A percentile compares a stretch with the other conserved stretches of the same genome.
phyloP scores from a whole-genome alignment of 306 rosid genomes.

The Nissolia schottii region DNA sequence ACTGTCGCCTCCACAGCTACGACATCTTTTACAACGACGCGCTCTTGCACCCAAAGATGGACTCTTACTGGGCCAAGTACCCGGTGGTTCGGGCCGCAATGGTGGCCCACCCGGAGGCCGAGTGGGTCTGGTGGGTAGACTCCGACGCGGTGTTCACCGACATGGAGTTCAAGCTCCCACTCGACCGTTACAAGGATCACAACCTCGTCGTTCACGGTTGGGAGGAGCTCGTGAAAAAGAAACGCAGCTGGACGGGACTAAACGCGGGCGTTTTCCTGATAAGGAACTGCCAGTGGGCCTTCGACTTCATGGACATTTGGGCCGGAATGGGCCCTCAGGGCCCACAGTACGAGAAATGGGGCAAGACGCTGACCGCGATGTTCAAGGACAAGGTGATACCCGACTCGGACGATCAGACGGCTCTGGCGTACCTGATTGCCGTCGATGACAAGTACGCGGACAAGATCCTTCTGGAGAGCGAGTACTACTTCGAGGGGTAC shows the following conservation, averaged over 20 bases:
- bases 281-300: slow-evolving; percentile 71
- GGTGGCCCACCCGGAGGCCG: slow-evolving; percentile 75
- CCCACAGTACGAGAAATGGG: slow-evolving; percentile 58
- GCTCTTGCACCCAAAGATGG: slow-evolving; percentile 51
- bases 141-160: slow-evolving; percentile 72
- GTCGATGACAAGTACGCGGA: slow-evolving; percentile 45
- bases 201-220: slow-evolving; percentile 67
- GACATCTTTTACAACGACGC: slow-evolving; percentile 64
- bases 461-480: slow-evolving; percentile 53
- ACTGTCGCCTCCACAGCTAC: slow-evolving; percentile 61
- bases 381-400: slow-evolving; percentile 62
- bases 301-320: slow-evolving; percentile 66
- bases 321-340: slow-evolving; percentile 71
- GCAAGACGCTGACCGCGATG: slow-evolving; percentile 26
- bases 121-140: slow-evolving; percentile 94
- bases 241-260: slow-evolving; percentile 66
- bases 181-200: slow-evolving; percentile 48
- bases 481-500: slow-evolving; percentile 63
- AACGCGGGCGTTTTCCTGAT: slow-evolving; percentile 76
- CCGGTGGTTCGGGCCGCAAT: slow-evolving; percentile 63
- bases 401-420: slow-evolving; percentile 76
- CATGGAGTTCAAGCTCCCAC: slow-evolving; percentile 64
- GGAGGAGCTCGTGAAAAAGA: slow-evolving; percentile 36
- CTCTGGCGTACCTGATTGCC: slow-evolving; percentile 53
- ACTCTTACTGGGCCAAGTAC: slow-evolving; percentile 65